Percentiles rank a stretch among this genome's conserved stretches.
These are phyloP conservation scores for Pilobolus umbonatus DNA, from an alignment of 192 early-diverging fungal genomes.

Conservation along the genomic window DNA sequence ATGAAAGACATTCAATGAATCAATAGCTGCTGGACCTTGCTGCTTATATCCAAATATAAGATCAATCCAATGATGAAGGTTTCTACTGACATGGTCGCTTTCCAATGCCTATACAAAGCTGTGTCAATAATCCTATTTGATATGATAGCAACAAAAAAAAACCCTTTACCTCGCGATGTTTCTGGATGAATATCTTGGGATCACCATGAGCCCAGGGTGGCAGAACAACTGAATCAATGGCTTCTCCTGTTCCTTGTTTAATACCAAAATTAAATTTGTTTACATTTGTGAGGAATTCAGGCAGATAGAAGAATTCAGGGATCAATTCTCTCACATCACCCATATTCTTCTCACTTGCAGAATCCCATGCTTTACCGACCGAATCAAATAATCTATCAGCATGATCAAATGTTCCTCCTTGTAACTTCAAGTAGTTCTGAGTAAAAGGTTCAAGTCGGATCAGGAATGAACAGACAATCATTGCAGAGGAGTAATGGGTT, in stretches of 20 bases:
- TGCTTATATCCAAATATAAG: constrained; percentile 97
- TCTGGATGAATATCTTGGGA: constrained; percentile 69
- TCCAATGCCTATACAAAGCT: constrained; percentile 51
- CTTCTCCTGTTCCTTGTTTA: constrained; percentile 56
- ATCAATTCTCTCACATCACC: constrained; percentile 91
- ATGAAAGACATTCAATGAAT: constrained; percentile 92
- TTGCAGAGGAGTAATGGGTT: constrained; percentile 95
- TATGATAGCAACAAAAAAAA: not conserved
- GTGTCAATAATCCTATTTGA: not conserved
- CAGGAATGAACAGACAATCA: constrained; percentile 84
- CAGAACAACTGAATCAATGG: constrained; percentile 68
- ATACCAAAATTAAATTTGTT: constrained; percentile 62
- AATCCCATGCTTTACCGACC: constrained; percentile 69
- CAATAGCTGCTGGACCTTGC: constrained; percentile 77
- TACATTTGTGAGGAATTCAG: constrained; percentile 82
- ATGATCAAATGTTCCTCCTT: constrained; percentile 81
- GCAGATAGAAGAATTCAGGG: constrained; percentile 94
- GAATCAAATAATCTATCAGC: constrained; percentile 80
- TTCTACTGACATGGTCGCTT: constrained; percentile 82
- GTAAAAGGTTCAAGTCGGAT: constrained; percentile 91
- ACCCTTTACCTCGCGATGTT: constrained; percentile 61
- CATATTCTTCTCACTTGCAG: constrained; percentile 65
- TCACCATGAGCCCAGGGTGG: constrained; percentile 83
- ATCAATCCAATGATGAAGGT: constrained; percentile 94
- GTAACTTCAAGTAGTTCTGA: constrained; percentile 67